phyloP scores from a whole-genome alignment of 768 basidiomycete genomes.

The Podaxis pistillaris region DNA sequence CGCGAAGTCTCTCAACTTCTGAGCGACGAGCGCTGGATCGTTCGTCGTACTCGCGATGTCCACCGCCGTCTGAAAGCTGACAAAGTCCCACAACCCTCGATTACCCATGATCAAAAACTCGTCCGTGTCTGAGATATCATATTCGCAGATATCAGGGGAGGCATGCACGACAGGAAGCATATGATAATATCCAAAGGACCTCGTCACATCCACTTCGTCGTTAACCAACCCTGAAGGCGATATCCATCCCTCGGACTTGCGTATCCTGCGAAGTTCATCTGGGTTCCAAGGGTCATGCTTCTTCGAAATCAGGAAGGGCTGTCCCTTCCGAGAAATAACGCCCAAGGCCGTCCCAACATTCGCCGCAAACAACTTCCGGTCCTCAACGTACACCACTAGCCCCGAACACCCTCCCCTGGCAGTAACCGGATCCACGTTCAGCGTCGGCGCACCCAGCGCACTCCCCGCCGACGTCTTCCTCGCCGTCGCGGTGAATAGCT shows the following conservation, averaged over 20 bases:
- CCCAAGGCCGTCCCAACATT: slow-evolving; percentile 89
- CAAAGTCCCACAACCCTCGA: slow-evolving; percentile 89
- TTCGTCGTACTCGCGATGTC: slow-evolving; percentile 88
- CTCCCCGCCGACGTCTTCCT: slow-evolving; percentile 80
- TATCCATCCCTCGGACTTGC: slow-evolving; percentile 91
- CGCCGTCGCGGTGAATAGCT: slow-evolving; percentile 44
- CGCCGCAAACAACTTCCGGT: slow-evolving; percentile 81
- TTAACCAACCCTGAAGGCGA: slow-evolving; percentile 89
- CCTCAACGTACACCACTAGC: slow-evolving; percentile 81
- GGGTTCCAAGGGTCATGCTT: slow-evolving; percentile 91
- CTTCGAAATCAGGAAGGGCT: slow-evolving; percentile 69
- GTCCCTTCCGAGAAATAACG: slow-evolving; percentile 77
- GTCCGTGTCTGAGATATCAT: slow-evolving; percentile 76
- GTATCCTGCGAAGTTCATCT: slow-evolving; percentile 81
- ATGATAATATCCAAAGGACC: slow-evolving; percentile 92
- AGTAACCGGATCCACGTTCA: slow-evolving; percentile 44
- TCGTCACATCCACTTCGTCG: slow-evolving; percentile 88
- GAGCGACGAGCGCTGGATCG: slow-evolving; percentile 81
- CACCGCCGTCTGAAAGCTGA: slow-evolving; percentile 93
- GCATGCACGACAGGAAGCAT: slow-evolving; percentile 90
- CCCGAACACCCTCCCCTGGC: slow-evolving; percentile 77
- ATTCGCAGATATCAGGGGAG: slow-evolving; percentile 70
- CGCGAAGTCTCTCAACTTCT: slow-evolving; percentile 94
- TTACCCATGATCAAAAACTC: slow-evolving; percentile 98
- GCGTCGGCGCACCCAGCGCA: slow-evolving; percentile 32